Percentiles rank a stretch among this genome's conserved stretches.
Evolutionary conservation across 2,329 filamentous ascomycete genomes (phyloP).

Genomic region (Aspergillus hiratsukae): DNA sequence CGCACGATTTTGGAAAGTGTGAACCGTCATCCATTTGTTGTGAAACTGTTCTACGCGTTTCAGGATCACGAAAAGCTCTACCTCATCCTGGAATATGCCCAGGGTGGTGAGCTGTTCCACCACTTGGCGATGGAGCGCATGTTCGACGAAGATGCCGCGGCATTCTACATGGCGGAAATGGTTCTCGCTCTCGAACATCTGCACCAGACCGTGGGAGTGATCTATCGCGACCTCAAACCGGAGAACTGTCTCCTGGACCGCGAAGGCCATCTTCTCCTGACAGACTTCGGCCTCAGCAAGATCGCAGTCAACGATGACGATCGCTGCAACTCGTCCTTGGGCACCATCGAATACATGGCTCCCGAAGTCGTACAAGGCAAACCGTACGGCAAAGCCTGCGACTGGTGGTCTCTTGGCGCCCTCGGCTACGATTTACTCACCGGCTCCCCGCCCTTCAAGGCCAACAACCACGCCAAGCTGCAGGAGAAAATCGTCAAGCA

Average conservation of each 20-base stretch:
- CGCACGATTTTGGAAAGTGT: slow-evolving; percentile 91
- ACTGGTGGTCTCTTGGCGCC: slow-evolving; percentile 98
- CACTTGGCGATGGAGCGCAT: slow-evolving; percentile 90
- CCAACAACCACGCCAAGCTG: slow-evolving; percentile 88
- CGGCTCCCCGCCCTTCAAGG: slow-evolving; percentile 84
- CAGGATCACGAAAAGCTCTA: slow-evolving; percentile 98
- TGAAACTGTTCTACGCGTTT: slow-evolving; percentile 97
- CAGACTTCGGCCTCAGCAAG: slow-evolving; percentile 95
- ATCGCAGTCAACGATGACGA: slow-evolving; percentile 70
- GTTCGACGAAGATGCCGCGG: slow-evolving; percentile 83
- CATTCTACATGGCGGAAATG: slow-evolving; percentile 99
- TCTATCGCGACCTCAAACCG: slow-evolving; percentile 95
- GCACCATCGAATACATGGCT: slow-evolving; percentile 98
- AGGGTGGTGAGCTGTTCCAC: slow-evolving; percentile 95
- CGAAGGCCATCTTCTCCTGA: slow-evolving; percentile 87
- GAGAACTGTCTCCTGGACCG: slow-evolving; percentile 94
- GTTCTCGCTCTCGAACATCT: slow-evolving; percentile 89
- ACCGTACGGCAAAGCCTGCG: slow-evolving; percentile 88
- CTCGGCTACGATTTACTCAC: slow-evolving; percentile 90
- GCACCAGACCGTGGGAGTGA: slow-evolving; percentile 84
- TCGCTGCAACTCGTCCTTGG: slow-evolving; percentile 82
- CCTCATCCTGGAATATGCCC: slow-evolving; percentile 93
- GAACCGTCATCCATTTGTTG: slow-evolving; percentile 94
- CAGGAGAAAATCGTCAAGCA: slow-evolving; percentile 94
- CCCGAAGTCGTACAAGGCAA: slow-evolving; percentile 86